Evolutionary conservation across 345 rosid genomes (phyloP), one percentile per base, ranked within the genome.

Genomic region (Arabis hirsuta): DNA sequence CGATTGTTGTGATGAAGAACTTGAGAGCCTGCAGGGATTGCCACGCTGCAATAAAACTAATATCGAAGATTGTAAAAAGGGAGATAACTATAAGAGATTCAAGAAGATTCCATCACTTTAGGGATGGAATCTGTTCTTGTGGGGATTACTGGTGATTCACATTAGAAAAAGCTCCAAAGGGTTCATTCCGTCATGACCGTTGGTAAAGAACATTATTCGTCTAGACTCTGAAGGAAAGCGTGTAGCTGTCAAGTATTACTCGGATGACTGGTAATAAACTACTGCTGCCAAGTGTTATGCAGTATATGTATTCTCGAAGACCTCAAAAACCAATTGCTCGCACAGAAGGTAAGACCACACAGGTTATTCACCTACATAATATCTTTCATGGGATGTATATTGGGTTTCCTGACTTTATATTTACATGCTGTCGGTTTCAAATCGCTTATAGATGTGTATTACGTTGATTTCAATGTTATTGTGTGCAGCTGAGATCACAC

Each of bases 181-280:
- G 0, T 56, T 22, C 60, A 12, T 13, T 71, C 19, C 41, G 39
- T 38, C 50, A 5, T 91, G 96, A 80, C 96, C 97, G 44, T 65
- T 76, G 32, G 82, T 94, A 26, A 94, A 94, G 78, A 94, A 89
- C 81, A 85, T 91, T 84, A 90, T 94, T 66, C 82, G 91, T 73
- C 87, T 94, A 24, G 98, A 94, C 73, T 88, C 97, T 26, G 95
- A 94, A 80, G 97, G 97, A 58, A 94, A 89, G 73, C 98, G 97
- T 50, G 87, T 94, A 32, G 96, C 95, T 2, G 88, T 87, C 70
- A 22, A 22, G 24, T 22, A 94, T 58, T 94, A 81, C 79, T 85
- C 97, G 0, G 96, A 94, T 83, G 96, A 91, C 26, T 89, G 97
- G 96, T 45, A 45, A n/a, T 81, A 91, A n/a, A 91, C 97, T 38